Evolutionary conservation across 1,284 basidiomycete species (phyloP), one percentile per base, ranked within the genome.

Genomic region (Cerioporus squamosus): DNA sequence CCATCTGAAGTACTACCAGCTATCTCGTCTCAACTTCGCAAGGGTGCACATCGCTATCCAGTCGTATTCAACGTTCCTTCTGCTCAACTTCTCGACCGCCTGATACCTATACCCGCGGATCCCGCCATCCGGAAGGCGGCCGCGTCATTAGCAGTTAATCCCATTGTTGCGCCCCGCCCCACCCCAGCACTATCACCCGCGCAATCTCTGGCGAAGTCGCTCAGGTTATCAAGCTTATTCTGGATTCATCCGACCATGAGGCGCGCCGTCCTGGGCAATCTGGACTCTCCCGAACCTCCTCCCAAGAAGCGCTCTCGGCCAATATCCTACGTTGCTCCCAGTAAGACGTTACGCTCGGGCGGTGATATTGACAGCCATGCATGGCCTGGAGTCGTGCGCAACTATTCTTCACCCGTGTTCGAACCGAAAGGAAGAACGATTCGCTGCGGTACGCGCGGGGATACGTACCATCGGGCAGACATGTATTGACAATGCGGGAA

Each of bases 1-100:
- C 87, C 89, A 1, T 76, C 77, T 7, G 86, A 90, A 60, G 76
- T 84, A 15, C 65, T 90, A 23, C 68, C 81, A 20, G 74, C 81
- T 53, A 81, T 86, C 57, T 86, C 81, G 17, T 84, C 81, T 7
- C 87, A 83, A 72, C 72, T 76, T 64, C 72, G 66, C 63, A 76
- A 59, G 57, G 68, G 66, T 31, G 65, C 66, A 60, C 44, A 64
- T 43, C 63, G 71, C 44, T 66, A 69, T 18, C 82, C 87, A 0
- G 64, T 72, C 31, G 54, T 77, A 39, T 75, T 78, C 59, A 66
- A 73, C 22, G 57, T 79, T 15, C 72, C 77, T 9, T 65, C 68
- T 26, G 64, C 72, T 3, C 68, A 70, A 51, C 69, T 70, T 24
- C 67, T 78, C 12, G 68, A 76, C 51, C 70, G 68, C 26, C 51